Evolutionary conservation across 306 rosid genomes (phyloP), one percentile per base, ranked within the genome.

Genomic region (Lathyrus tuberosus): DNA sequence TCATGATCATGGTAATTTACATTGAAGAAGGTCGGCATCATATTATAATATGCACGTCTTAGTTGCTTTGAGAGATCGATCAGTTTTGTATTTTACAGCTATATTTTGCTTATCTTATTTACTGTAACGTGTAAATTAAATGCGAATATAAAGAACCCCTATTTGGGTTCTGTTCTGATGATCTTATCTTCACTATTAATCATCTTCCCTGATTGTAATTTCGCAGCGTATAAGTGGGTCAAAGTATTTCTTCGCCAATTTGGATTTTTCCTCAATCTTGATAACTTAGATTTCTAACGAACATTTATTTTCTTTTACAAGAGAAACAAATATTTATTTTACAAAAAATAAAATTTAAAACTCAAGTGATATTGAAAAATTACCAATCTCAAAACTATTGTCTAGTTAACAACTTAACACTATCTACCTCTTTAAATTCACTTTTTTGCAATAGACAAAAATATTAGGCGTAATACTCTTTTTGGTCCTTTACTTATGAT

Each of bases 101-200:
- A 18, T 67, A 28, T 46, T 63, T 48, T 58, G 14, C 69, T 38
- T 35, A 18, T 47, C 49, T 12, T 64, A 5, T 54, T 53, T 38
- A 44, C 42, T 13, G 11, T 62, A 72, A 71, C 11, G 66, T 77
- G 77, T 81, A 82, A 72, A 70, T 74, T 74, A 65, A 17, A 48
- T n/a, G 18, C 40, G 15, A 38, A 75, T 52, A 54, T 54, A 43
- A 71, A 70, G 78, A 54, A 47, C 78, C 83, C 78, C 81, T 63
- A 82, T 78, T 82, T 54, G 75, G 81, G 86, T 79, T 79, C 80
- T 20, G 41, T 57, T 57, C 40, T 28, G 63, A 57, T 30, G 0
- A 47, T 9, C 31, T 10, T 17, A 6, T 56, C 38, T 10, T n/a
- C 49, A 1, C 1, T 22, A 42, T n/a, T 35, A 38, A 22, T 38